These are phyloP conservation scores for Mycosarcoma mackinlayi DNA, from an alignment of 1,284 basidiomycete species.

Conservation along the genomic window DNA sequence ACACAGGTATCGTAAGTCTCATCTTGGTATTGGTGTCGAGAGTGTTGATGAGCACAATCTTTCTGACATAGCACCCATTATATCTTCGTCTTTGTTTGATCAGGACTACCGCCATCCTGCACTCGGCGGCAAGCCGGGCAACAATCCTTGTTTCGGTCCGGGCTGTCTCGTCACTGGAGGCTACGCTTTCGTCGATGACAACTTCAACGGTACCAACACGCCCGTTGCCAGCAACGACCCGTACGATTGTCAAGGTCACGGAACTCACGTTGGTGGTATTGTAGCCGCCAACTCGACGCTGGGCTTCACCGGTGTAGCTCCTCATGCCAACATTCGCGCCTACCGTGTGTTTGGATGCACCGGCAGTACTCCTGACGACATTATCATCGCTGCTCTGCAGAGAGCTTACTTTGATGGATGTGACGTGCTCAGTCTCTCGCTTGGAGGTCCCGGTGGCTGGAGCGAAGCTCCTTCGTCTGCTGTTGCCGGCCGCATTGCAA, in stretches of 20 bases:
- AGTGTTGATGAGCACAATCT: no score
- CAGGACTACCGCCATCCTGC: constrained; percentile 76
- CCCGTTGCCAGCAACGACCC: constrained; percentile 69
- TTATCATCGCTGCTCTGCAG: constrained; percentile 68
- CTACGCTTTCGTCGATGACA: constrained; percentile 64
- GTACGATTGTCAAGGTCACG: constrained; percentile 66
- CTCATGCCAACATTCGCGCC: constrained; percentile 56
- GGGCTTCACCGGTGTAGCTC: constrained; percentile 57
- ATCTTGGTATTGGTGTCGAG: no score
- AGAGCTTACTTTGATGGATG: constrained; percentile 59
- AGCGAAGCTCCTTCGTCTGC: constrained; percentile 35
- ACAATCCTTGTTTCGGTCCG: constrained; percentile 51
- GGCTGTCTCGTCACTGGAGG: constrained; percentile 52
- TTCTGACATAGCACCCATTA: no score
- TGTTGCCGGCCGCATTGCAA: constrained; percentile 40
- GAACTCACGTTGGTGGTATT: constrained; percentile 77
- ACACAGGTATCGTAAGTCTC: constrained; percentile 71
- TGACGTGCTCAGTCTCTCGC: constrained; percentile 76
- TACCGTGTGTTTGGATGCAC: constrained; percentile 70
- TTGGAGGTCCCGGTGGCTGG: constrained; percentile 71
- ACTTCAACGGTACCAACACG: constrained; percentile 64
- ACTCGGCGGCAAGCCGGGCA: constrained; percentile 71
- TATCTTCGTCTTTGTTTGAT: no score
- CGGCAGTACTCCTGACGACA: constrained; percentile 67
- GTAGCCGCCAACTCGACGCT: constrained; percentile 72